A percentile compares a stretch with the other conserved stretches of the same genome.
Conservation (phyloP, 1,139 yeast species). For the Lodderomyces parapsilosis region DNA sequence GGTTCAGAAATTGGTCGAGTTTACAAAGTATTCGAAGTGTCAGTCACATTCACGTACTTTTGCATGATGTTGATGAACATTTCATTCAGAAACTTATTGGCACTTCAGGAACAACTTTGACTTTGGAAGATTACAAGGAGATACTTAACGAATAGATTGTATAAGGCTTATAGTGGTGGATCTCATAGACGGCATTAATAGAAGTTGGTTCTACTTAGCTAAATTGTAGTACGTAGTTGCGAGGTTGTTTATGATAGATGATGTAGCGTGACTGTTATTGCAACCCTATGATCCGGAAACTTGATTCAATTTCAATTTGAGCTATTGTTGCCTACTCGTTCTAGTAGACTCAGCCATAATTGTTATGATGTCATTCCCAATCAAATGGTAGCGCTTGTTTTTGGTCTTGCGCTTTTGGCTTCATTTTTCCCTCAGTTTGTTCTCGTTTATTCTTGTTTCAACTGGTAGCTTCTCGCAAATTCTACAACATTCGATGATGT, state of each 20-base stretch:
- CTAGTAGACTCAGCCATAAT: too few relatives aligned
- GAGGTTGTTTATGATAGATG: too few relatives aligned
- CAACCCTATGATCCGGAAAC: too few relatives aligned
- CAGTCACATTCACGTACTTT: constrained; percentile 58
- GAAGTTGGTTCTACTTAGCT: too few relatives aligned
- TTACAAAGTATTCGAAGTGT: constrained; percentile 58
- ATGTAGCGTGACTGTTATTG: too few relatives aligned
- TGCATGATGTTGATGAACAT: constrained; percentile 29
- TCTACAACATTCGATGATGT: constrained; percentile 8
- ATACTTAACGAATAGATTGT: constrained; percentile 6
- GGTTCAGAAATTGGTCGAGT: constrained; percentile 66
- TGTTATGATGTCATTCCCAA: too few relatives aligned
- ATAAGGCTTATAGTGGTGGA: too few relatives aligned
- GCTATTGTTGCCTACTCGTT: too few relatives aligned
- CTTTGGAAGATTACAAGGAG: constrained; percentile 19
- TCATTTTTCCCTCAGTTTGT: neutral
- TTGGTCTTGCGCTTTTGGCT: neutral
- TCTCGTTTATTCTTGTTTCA: neutral
- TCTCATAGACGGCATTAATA: too few relatives aligned
- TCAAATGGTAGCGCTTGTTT: neutral
- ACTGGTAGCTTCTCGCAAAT: constrained; percentile 4
- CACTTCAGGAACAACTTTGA: constrained; percentile 20
- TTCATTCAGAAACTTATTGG: constrained; percentile 21
- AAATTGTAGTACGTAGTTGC: too few relatives aligned
- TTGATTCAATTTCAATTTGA: too few relatives aligned